Base-by-base conservation (phyloP, 805 yeast genomes). In the Kurtzmaniella cleridarum region DNA sequence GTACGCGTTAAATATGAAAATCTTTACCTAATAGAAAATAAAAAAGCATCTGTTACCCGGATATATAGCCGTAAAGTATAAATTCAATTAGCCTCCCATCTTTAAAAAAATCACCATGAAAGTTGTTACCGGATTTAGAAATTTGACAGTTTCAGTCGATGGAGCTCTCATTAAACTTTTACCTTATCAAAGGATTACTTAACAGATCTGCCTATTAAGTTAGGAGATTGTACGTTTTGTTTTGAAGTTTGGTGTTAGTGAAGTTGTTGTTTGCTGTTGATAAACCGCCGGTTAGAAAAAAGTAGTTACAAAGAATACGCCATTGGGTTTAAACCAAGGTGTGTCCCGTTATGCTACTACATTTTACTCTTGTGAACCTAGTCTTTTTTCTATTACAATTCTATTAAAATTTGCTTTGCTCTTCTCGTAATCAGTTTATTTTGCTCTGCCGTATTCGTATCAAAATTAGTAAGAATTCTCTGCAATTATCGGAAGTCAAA, bases 301-400 rank as follows among this genome's bases (percentile, higher is more conserved):
- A 32, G 64, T 64, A 71, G 58, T 60, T 65, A 63, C 49, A 52
- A 55, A 67, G 73, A 50, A 67, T 63, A 58, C 60, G 55, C 53
- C 47, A 41, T 57, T 54, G 66, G 57, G 52, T 45, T 28, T 57
- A 54, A 51, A 64, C 66, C 55, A 47, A 48, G 34, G 52, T 43
- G 70, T 62, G 54, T 67, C 73, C 73, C 73, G 73, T 67, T 64
- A 65, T 53, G 53, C 59, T 72, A 66, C 66, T 34, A 67, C 66
- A 66, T 53, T 15, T 36, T 23, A 17, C 13, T 20, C 15, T 32
- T 24, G 30, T 37, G 15, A 20, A 23, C 16, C 28, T 27, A n/a
- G n/a, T 32, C 16, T 12, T 23, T 27, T 15, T 32, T 20, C 27
- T 32, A 17, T 31, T n/a, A 13, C 24, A 16, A 34, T 20, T 29